Evolutionary conservation across 2,329 filamentous ascomycete species (phyloP), one percentile per base, ranked within the genome.

Genomic region (Ophiostoma ulmi): DNA sequence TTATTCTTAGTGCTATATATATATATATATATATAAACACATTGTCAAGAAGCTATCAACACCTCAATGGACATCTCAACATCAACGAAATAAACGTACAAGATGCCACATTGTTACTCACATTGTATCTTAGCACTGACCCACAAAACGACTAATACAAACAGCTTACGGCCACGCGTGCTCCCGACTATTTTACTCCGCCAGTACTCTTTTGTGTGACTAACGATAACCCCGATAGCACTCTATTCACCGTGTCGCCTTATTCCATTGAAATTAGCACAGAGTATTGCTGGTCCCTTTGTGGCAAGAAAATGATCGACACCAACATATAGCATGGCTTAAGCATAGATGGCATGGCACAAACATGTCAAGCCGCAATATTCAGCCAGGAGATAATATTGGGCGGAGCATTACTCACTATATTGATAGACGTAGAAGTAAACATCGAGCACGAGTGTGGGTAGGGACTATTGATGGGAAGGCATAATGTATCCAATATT

Each of bases 101-200:
- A 39, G 38, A 10, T 13, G 38, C 38, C 38, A 39, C 38, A 39
- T 31, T 31, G 31, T 31, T 4, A 31, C 31, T 31, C 26, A 31
- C 31, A 31, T 31, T 31, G 26, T 26, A n/a, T n/a, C n/a, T n/a
- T n/a, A 11, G 4, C 52, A 58, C 52, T 13, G 52, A 22, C 52
- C 52, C 52, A 58, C 52, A 58, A 26, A 26, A n/a, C 52, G 52
- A 58, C 52, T 58, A 26, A 58, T n/a, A 58, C 52, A 55, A 58
- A 20, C 17, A 20, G 44, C 44, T 48, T 48, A 48, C 38, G 31
- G 31, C 31, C 31, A 31, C 38, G 38, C 44, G n/a, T 20, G 44
- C 17, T 58, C 52, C 52, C 22, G 52, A 58, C 7, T 26, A 22
- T 58, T 58, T 58, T 58, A 22, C n/a, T 58, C 52, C 52, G 52